Conservation (phyloP, 2,329 filamentous ascomycete genomes). For the Neodidymelliopsis sp. region DNA sequence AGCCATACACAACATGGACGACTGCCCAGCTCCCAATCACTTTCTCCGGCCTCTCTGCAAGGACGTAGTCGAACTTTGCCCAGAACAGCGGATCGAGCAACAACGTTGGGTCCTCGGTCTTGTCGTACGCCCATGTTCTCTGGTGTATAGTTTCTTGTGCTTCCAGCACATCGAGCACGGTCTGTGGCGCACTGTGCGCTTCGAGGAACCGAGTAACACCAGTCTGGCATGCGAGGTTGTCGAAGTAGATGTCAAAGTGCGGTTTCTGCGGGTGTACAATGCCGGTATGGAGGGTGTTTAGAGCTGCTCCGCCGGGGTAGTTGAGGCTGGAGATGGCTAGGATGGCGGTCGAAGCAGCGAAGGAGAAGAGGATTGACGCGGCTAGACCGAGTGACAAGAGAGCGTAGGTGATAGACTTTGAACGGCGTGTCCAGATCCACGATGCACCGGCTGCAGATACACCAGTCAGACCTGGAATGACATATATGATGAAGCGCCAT, state of each 20-base stretch:
- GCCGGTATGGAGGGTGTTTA: conserved; percentile 56
- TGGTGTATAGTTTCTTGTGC: conserved; percentile 26
- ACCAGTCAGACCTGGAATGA: conserved; percentile 80
- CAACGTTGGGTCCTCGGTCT: conserved; percentile 60
- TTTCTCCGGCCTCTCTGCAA: conserved; percentile 60
- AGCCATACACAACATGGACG: conserved; percentile 59
- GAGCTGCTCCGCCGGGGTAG: conserved; percentile 88
- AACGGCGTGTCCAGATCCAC: conserved; percentile 66
- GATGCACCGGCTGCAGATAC: conserved; percentile 76
- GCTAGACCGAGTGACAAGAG: conserved; percentile 64
- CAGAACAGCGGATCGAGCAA: conserved; percentile 63
- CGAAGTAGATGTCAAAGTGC: conserved; percentile 58
- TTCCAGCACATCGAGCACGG: conserved; percentile 36
- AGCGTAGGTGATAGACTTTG: conserved; percentile 66
- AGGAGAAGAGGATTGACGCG: conserved; percentile 66
- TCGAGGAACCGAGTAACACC: conserved; percentile 67
- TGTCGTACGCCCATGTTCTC: conserved; percentile 64
- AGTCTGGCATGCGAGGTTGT: conserved; percentile 69
- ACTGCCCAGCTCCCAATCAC: conserved; percentile 62
- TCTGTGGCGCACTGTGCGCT: conserved; percentile 38
- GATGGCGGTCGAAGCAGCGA: conserved; percentile 69
- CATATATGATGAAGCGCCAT: conserved; percentile 92
- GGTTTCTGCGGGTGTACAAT: conserved; percentile 20
- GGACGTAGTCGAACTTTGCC: conserved; percentile 65
- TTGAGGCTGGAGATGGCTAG: conserved; percentile 85